Conservation (phyloP, 441 rosid genomes). For the Gossypium aridum region DNA sequence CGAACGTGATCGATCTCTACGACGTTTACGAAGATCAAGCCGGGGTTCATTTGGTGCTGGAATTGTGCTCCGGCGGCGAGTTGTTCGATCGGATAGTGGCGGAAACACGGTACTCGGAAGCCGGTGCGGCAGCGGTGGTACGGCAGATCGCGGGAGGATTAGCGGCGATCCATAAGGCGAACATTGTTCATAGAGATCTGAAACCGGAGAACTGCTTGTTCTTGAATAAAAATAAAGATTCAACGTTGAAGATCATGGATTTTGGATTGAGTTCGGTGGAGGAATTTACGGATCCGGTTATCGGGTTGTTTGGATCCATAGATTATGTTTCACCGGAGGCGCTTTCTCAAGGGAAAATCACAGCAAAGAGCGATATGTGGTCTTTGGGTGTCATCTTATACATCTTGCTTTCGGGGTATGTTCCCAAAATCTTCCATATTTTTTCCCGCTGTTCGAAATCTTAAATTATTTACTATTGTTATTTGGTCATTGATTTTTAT, state of each 20-base stretch:
- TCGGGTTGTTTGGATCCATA: slow-evolving; percentile 69
- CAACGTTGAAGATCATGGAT: slow-evolving; percentile 70
- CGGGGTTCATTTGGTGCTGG: slow-evolving; percentile 63
- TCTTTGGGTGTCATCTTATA: slow-evolving; percentile 64
- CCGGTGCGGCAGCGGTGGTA: slow-evolving; percentile 51
- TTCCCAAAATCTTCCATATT: neutral
- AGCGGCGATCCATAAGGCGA: slow-evolving; percentile 41
- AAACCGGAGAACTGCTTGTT: slow-evolving; percentile 73
- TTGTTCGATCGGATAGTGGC: slow-evolving; percentile 59
- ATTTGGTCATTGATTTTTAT: too few species aligned
- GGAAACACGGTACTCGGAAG: slow-evolving; percentile 39
- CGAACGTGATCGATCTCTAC: slow-evolving; percentile 57
- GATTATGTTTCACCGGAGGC: slow-evolving; percentile 76
- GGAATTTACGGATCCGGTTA: slow-evolving; percentile 66
- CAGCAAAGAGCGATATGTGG: slow-evolving; percentile 62
- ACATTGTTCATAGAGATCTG: slow-evolving; percentile 67
- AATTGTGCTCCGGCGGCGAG: slow-evolving; percentile 65
- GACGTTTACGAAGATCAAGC: slow-evolving; percentile 59
- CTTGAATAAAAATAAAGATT: slow-evolving; percentile 37
- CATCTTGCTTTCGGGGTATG: slow-evolving; percentile 62
- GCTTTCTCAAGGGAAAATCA: slow-evolving; percentile 55
- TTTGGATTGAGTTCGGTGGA: slow-evolving; percentile 71
- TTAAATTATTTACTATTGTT: too few species aligned
- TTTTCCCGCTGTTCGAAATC: neutral
- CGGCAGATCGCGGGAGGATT: slow-evolving; percentile 58